Percentiles rank a stretch among this genome's conserved stretches.
phyloP scores from a whole-genome alignment of 108 stramenopile genomes.

The Skeletonema potamos region DNA sequence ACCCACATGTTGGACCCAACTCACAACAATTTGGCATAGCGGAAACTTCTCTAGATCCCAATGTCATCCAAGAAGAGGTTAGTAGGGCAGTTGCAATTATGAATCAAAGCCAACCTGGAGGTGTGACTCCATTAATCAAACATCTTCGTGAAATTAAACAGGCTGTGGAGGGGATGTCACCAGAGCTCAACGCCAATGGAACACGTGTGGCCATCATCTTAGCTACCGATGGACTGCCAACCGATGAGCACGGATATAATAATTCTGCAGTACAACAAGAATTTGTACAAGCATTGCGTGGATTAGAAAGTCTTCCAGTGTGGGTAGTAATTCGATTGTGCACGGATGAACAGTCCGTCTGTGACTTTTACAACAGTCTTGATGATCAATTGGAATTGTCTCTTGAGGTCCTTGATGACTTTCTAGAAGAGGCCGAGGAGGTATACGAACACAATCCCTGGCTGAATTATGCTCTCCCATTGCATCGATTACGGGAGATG shows the following conservation, averaged over 20 bases:
- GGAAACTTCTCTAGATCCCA: slow-evolving; percentile 24
- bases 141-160: slow-evolving; percentile 73
- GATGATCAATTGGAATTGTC: slow-evolving; percentile 72
- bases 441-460: slow-evolving; percentile 82
- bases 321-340: slow-evolving; percentile 79
- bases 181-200: slow-evolving; percentile 52
- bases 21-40: slow-evolving; percentile 53
- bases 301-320: slow-evolving; percentile 69
- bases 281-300: slow-evolving; percentile 45
- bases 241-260: slow-evolving; percentile 34
- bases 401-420: slow-evolving; percentile 82
- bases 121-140: slow-evolving; percentile 74
- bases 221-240: slow-evolving; percentile 68
- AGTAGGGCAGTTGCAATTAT: slow-evolving; percentile 54
- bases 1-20: slow-evolving; percentile 52
- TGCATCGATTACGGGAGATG: slow-evolving; percentile 86
- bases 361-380: slow-evolving; percentile 70
- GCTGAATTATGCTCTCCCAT: slow-evolving; percentile 85
- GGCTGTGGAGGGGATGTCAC: slow-evolving; percentile 54
- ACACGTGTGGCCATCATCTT: slow-evolving; percentile 79
- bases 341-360: slow-evolving; percentile 70
- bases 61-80: slow-evolving; percentile 48
- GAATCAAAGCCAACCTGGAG: slow-evolving; percentile 54
- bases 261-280: slow-evolving; percentile 24
- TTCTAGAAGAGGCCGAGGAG: slow-evolving; percentile 77